phyloP scores from a whole-genome alignment of 306 rosid genomes.

The Cicer bijugum region DNA sequence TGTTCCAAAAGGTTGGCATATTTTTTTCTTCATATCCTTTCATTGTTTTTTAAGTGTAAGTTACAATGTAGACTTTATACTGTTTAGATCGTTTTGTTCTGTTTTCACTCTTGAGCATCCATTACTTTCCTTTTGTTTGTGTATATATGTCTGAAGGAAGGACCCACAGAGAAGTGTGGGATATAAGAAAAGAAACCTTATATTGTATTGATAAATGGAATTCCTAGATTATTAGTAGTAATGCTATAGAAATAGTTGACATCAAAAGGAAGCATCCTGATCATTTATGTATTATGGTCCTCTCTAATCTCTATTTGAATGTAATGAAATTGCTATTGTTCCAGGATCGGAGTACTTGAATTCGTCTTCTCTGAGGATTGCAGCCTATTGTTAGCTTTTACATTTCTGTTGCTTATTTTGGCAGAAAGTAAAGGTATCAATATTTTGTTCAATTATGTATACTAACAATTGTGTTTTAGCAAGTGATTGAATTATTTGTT shows the following conservation, averaged over 20 bases:
- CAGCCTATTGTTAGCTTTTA: constrained; percentile 58
- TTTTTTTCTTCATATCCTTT: constrained; percentile 25
- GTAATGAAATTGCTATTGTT: constrained; percentile 35
- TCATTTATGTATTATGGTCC: constrained; percentile 35
- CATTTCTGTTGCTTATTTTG: constrained; percentile 63
- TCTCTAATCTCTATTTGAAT: constrained; percentile 9
- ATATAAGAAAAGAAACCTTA: constrained; percentile 14
- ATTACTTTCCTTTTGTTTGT: constrained; percentile 18
- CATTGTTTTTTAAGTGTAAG: background rate
- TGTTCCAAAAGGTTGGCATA: constrained; percentile 57
- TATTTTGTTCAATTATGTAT: constrained; percentile 34
- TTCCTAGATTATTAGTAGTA: constrained; percentile 28
- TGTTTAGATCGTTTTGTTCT: constrained; percentile 28
- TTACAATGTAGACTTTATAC: constrained; percentile 19
- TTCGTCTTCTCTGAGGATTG: constrained; percentile 58
- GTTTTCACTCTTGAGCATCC: constrained; percentile 2
- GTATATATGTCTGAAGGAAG: constrained; percentile 9
- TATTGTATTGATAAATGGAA: constrained; percentile 16
- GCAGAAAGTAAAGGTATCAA: constrained; percentile 69
- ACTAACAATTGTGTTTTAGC: constrained; percentile 23
- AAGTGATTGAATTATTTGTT: constrained; percentile 28
- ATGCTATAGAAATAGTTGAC: constrained; percentile 23
- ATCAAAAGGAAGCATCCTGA: constrained; percentile 28
- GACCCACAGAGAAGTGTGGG: background rate
- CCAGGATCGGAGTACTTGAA: constrained; percentile 71